Conservation (phyloP, 164 flowering plant species). For the Kalanchoe fedtschenkoi region DNA sequence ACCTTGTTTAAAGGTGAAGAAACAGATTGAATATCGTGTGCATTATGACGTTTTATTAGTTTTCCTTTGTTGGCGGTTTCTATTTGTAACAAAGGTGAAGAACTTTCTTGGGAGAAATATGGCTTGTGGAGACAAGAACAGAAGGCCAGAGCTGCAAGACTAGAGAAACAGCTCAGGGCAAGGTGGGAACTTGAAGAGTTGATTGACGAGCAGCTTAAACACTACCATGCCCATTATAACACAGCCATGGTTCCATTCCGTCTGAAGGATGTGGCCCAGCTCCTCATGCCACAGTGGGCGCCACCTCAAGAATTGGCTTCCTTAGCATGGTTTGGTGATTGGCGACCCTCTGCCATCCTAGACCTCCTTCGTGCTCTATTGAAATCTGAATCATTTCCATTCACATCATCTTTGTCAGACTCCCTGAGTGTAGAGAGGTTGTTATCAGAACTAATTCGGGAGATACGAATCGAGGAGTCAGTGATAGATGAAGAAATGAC, state of each 20-base stretch:
- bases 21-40: neutral
- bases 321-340: slow-evolving; percentile 68
- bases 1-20: neutral
- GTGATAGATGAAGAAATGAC: slow-evolving; percentile 69
- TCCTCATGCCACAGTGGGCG: slow-evolving; percentile 48
- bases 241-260: slow-evolving; percentile 23
- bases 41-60: neutral
- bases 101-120: slow-evolving; percentile 16
- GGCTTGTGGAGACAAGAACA: slow-evolving; percentile 48
- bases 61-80: neutral
- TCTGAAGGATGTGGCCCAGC: slow-evolving; percentile 35
- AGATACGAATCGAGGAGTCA: slow-evolving; percentile 58
- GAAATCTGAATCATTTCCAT: slow-evolving; percentile 14
- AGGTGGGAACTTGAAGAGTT: slow-evolving; percentile 40
- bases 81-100: slow-evolving; percentile 19
- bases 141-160: slow-evolving; percentile 34
- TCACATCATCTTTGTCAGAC: slow-evolving; percentile 11
- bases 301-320: slow-evolving; percentile 52
- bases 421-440: slow-evolving; percentile 15
- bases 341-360: slow-evolving; percentile 69
- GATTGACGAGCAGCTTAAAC: slow-evolving; percentile 46
- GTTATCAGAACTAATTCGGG: slow-evolving; percentile 39
- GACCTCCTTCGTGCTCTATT: slow-evolving; percentile 28
- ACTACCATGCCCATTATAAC: slow-evolving; percentile 31
- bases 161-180: slow-evolving; percentile 45